Base-by-base conservation (phyloP, 805 yeast genomes). In the Saccharomycopsis fodiens region DNA sequence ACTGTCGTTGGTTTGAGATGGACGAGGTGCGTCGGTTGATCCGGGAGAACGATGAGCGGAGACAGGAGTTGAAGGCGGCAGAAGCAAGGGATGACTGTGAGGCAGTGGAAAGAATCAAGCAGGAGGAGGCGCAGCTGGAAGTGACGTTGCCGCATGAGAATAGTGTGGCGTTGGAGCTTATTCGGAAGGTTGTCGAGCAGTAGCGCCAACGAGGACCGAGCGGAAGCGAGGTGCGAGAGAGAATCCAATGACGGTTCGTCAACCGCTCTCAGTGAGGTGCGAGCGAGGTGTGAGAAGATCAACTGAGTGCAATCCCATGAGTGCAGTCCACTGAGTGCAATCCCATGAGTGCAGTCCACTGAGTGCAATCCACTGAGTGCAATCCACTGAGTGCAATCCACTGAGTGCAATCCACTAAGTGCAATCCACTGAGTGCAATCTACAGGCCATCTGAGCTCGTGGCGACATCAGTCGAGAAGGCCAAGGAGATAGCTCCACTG, bases 1-100 rank as follows among this genome's bases (percentile, higher is more conserved):
- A 87, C 58, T 95, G 95, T 12, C 70, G 77, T 56, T 89, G 97
- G 96, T 80, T 88, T 53, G 78, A 80, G 46, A 64, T 72, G 2
- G 63, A 59, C 1, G 77, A 73, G 36, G 68, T 85, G 19, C 63
- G 63, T 25, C 60, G 65, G 40, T 65, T 80, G 19, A 39, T 63
- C 39, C 42, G 56, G 38, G 56, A 59, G 8, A 48, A 51, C 50
- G 35, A 50, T 6, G 43, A 53, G 23, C 52, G 57, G 2, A 66
- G 79, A 16, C 35, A 61, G 40, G 42, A 55, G 39, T 54, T 60
- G 10, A 48, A 51, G 51, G 30, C 48, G 4, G 46, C 55, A 21
- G 10, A 17, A 6, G 20, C n/a, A 4, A 3, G 10, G 5, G 39
- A 23, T 8, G 22, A 40, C 12, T 8, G n/a, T 6, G 32, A 45